Base-by-base conservation (phyloP, 805 yeast species). In the Hanseniaspora occidentalis region DNA sequence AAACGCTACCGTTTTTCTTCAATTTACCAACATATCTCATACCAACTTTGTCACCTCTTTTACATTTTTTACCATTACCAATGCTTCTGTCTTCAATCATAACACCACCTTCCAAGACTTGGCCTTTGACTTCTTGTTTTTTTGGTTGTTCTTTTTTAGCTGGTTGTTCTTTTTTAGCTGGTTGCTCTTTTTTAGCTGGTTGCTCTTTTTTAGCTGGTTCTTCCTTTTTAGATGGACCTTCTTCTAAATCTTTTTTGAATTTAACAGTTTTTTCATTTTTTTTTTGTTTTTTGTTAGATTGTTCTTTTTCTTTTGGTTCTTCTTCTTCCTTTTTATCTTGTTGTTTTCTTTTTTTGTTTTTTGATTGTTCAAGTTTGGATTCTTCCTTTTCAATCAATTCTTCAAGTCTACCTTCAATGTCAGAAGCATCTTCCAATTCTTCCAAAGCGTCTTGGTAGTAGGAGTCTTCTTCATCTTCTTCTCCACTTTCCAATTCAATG, bases 1-100 rank as follows among this genome's bases (percentile, higher is more conserved):
- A 92, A 38, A 84, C 86, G 63, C 84, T 84, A 53, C 97, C 98
- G 69, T 88, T 86, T 31, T 42, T 42, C 70, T 83, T 81, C 64
- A 92, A 78, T 71, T 92, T 94, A 61, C 98, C 98, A 53, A 92
- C 83, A 76, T 92, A 92, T 71, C 98, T 79, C 66, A 92, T 88
- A 61, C 95, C 94, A 50, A 92, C 95, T 62, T 75, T 84, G 68
- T 83, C 74, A 46, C 95, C 94, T 53, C 73, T 69, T 71, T 86
- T 88, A 60, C 94, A 95, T 48, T 70, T 69, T 53, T 84, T 77
- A 46, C 98, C 99, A 44, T 76, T 74, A 57, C 98, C 98, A 44
- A 71, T 63, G 46, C 80, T 77, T 65, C 94, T 81, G 70, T 92
- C 98, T 72, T 92, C 98, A 57, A 86, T 69, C 46, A 82, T 68